Conservation (phyloP, 176 grass and related monocot genomes). For the Rhynchospora pubera region DNA sequence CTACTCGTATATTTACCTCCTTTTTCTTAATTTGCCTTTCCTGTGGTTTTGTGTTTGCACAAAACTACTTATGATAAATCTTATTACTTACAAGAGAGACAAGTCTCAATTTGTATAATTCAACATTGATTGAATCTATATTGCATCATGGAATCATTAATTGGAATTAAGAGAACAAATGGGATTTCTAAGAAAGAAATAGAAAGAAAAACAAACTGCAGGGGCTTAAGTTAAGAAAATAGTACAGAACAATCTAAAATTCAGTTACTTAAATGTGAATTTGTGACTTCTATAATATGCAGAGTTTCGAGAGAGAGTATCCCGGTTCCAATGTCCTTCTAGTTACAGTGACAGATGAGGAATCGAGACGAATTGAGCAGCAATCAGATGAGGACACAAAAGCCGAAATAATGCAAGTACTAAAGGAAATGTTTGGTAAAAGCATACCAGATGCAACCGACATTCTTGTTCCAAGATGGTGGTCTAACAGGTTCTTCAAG, state of each 20-base stretch:
- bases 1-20: neutral
- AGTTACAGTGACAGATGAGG: conserved; percentile 61
- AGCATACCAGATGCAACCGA: conserved; percentile 45
- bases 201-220: neutral
- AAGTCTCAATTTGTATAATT: neutral
- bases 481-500: conserved; percentile 56
- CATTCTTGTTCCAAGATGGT: conserved; percentile 48
- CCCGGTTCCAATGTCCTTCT: conserved; percentile 53
- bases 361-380: conserved; percentile 59
- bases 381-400: conserved; percentile 45
- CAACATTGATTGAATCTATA: neutral
- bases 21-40: neutral
- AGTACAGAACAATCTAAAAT: neutral
- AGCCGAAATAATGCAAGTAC: conserved; percentile 46
- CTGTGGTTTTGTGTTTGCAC: neutral
- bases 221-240: neutral
- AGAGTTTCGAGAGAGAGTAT: conserved; percentile 50
- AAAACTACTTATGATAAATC: neutral
- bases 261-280: neutral
- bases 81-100: neutral
- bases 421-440: conserved; percentile 41
- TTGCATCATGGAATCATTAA: neutral
- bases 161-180: neutral
- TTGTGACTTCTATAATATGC: neutral
- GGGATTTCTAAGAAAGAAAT: neutral